Conservation (phyloP, 2,329 filamentous ascomycete genomes). For the Leptographium galeiforme region DNA sequence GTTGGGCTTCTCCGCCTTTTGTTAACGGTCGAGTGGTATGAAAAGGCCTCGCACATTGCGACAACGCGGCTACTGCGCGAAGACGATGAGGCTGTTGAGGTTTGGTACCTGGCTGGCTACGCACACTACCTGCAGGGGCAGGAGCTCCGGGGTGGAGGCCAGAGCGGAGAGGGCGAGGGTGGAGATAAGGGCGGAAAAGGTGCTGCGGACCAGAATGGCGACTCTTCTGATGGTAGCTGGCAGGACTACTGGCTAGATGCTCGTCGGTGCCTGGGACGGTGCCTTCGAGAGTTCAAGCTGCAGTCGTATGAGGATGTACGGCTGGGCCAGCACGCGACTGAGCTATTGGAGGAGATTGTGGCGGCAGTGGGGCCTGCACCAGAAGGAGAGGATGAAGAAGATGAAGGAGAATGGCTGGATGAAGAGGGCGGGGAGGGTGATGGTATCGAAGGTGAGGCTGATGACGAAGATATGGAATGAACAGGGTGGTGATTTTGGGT, state of each 20-base stretch:
- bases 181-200: slow-evolving; percentile 9
- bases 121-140: slow-evolving; percentile 69
- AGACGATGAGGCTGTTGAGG: slow-evolving; percentile 88
- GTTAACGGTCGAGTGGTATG: slow-evolving; percentile 80
- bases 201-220: slow-evolving; percentile 8
- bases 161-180: slow-evolving; percentile 17
- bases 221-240: slow-evolving; percentile 24
- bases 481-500: no score
- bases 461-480: slow-evolving; percentile 31
- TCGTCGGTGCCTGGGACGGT: slow-evolving; percentile 70
- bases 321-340: slow-evolving; percentile 59
- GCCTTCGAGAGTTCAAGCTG: slow-evolving; percentile 62
- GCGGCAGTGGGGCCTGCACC: slow-evolving; percentile 49
- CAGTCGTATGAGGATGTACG: slow-evolving; percentile 79
- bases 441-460: slow-evolving; percentile 31
- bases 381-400: slow-evolving; percentile 35
- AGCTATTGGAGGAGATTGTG: slow-evolving; percentile 52
- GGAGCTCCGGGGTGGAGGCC: slow-evolving; percentile 39
- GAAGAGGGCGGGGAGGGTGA: slow-evolving; percentile 42
- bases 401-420: slow-evolving; percentile 32
- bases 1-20: slow-evolving; percentile 74
- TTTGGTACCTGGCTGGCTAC: slow-evolving; percentile 96
- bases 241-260: slow-evolving; percentile 57
- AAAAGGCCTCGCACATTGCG: slow-evolving; percentile 72
- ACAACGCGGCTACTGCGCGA: slow-evolving; percentile 76